phyloP scores from a whole-genome alignment of 768 basidiomycete genomes.

The Krasilnikovozyma curviuscula region DNA sequence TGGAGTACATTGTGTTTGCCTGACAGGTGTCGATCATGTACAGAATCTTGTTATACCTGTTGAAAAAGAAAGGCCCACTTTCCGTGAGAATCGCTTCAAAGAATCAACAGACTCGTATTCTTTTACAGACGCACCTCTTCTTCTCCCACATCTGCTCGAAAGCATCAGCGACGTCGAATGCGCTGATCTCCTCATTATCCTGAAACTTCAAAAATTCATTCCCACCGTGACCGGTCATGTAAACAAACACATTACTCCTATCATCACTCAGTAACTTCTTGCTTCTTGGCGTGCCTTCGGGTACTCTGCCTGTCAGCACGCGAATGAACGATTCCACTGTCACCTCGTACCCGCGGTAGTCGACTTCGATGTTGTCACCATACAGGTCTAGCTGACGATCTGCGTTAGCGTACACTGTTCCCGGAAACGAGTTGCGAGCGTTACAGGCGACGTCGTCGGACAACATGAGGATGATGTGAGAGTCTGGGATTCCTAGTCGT shows the following conservation, averaged over 20 bases:
- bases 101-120: not conserved
- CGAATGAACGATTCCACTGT: slow-evolving; percentile 91
- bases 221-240: slow-evolving; percentile 96
- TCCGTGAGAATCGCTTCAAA: not conserved
- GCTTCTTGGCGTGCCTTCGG: slow-evolving; percentile 64
- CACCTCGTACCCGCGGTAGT: slow-evolving; percentile 95
- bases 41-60: slow-evolving; percentile 79
- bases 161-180: slow-evolving; percentile 92
- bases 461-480: slow-evolving; percentile 96
- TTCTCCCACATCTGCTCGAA: slow-evolving; percentile 98
- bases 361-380: slow-evolving; percentile 91
- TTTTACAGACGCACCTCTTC: slow-evolving; percentile 42
- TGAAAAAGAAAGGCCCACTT: not conserved
- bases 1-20: slow-evolving; percentile 84
- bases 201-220: slow-evolving; percentile 98
- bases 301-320: slow-evolving; percentile 79
- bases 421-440: slow-evolving; percentile 73
- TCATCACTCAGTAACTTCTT: slow-evolving; percentile 84
- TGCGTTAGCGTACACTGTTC: slow-evolving; percentile 74
- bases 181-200: slow-evolving; percentile 93
- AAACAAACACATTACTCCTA: slow-evolving; percentile 80
- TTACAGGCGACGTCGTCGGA: slow-evolving; percentile 94
- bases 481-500: slow-evolving; percentile 91
- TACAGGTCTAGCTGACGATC: slow-evolving; percentile 71
- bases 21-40: slow-evolving; percentile 99